These are phyloP conservation scores for Aspergillus tanneri DNA, from an alignment of 2,329 filamentous ascomycete genomes.

Conservation along the genomic window DNA sequence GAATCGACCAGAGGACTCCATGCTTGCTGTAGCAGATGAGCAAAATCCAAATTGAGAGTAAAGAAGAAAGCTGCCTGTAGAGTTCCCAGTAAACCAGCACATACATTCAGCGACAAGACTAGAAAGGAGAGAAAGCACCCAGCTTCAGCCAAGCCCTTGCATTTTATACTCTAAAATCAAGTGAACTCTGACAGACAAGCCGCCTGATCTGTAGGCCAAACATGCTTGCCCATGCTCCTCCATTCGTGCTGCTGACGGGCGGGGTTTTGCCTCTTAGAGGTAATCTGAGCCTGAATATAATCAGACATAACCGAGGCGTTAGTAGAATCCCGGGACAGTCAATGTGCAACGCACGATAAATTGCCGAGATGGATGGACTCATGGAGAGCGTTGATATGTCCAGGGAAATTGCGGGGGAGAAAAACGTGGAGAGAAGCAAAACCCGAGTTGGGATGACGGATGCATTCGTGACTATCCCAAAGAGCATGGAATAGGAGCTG, in stretches of 20 bases:
- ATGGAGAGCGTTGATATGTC: neutral
- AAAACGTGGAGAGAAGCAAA: constrained; percentile 15
- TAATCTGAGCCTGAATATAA: constrained; percentile 10
- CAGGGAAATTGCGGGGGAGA: constrained; percentile 25
- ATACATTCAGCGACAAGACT: neutral
- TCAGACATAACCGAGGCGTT: constrained; percentile 31
- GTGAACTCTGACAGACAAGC: neutral
- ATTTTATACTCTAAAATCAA: constrained; percentile 9
- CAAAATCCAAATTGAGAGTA: neutral
- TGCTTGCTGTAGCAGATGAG: constrained; percentile 8
- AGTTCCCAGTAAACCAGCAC: too few relatives aligned
- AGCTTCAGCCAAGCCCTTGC: constrained; percentile 10
- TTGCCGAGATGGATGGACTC: constrained; percentile 10
- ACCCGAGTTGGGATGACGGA: neutral
- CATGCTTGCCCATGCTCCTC: constrained; percentile 11
- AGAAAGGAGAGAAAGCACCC: constrained; percentile 5
- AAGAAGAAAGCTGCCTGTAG: neutral
- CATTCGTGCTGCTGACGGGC: neutral
- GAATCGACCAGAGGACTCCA: constrained; percentile 19
- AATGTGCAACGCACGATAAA: neutral
- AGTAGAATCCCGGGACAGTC: constrained; percentile 7
- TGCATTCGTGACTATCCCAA: too few relatives aligned
- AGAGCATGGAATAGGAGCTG: too few relatives aligned
- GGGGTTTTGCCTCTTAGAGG: constrained; percentile 17
- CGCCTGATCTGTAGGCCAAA: constrained; percentile 2